Evolutionary conservation across 2,329 filamentous ascomycete species (phyloP).

Genomic region (Trichoderma citrinoviride): DNA sequence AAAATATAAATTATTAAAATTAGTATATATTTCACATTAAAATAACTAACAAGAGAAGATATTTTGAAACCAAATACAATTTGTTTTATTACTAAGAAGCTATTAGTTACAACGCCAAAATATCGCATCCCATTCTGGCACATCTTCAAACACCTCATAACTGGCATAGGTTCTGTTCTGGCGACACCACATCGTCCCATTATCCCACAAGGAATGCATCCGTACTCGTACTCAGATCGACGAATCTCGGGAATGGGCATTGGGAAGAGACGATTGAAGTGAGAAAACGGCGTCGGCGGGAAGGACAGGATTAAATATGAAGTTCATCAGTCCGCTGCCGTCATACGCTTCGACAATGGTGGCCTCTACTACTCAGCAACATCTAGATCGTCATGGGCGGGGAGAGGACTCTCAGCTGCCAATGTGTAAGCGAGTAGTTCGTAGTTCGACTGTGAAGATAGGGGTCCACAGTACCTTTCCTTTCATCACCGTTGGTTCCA

Average conservation of each 20-base stretch:
- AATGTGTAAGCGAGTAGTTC: neutral
- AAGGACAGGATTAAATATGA: neutral
- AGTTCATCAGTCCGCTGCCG: neutral
- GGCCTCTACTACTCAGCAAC: slow-evolving; percentile 67
- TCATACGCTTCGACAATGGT: slow-evolving; percentile 8
- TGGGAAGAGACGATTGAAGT: slow-evolving; percentile 4
- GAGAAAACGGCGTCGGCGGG: slow-evolving; percentile 1
- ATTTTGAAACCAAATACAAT: neutral
- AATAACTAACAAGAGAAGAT: neutral
- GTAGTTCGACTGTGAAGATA: neutral
- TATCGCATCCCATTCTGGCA: neutral
- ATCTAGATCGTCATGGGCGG: slow-evolving; percentile 90
- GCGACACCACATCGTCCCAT: neutral
- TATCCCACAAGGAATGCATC: neutral
- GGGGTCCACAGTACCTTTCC: slow-evolving; percentile 65
- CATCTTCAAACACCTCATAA: slow-evolving; percentile 16
- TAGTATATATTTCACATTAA: too few relatives aligned
- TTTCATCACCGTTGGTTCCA: slow-evolving; percentile 79
- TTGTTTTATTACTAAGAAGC: slow-evolving; percentile 7
- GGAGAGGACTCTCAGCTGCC: slow-evolving; percentile 67
- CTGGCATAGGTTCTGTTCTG: neutral
- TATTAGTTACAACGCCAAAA: slow-evolving; percentile 10
- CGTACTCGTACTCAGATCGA: neutral
- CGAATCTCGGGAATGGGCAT: neutral
- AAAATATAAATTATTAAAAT: neutral